A percentile compares a stretch with the other conserved stretches of the same genome.
Evolutionary conservation across 2,329 filamentous ascomycete genomes (phyloP).

Genomic region (Grosmannia penicillata): DNA sequence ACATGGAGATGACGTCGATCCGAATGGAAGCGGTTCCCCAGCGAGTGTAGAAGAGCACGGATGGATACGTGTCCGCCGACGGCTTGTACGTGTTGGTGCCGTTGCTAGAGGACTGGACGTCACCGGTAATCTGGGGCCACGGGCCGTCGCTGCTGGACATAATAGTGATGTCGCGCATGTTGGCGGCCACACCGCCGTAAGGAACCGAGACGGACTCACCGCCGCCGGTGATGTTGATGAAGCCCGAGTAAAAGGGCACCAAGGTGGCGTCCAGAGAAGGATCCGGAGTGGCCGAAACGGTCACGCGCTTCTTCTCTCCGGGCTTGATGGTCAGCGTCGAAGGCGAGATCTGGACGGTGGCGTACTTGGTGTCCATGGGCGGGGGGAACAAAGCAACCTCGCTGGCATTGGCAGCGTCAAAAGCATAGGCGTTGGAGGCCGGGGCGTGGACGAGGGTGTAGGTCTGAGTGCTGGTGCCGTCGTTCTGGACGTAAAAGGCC

Average conservation of each 20-base stretch:
- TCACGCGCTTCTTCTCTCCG: conserved; percentile 22
- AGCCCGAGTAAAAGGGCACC: conserved; percentile 33
- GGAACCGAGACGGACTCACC: conserved; percentile 22
- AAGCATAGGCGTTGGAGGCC: conserved; percentile 39
- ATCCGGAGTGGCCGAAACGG: conserved; percentile 29
- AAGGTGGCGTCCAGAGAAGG: conserved; percentile 20
- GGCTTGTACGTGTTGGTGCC: neutral
- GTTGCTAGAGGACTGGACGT: neutral
- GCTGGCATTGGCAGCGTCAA: conserved; percentile 12
- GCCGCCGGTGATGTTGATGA: conserved; percentile 28
- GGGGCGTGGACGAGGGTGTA: conserved; percentile 36
- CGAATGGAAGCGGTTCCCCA: neutral
- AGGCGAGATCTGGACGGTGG: conserved; percentile 13
- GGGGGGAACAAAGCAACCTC: conserved; percentile 9
- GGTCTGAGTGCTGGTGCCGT: conserved; percentile 28
- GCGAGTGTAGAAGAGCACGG: neutral
- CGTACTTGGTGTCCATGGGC: conserved; percentile 18
- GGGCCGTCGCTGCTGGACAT: neutral
- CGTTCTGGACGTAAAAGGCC: conserved; percentile 42
- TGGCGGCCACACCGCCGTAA: conserved; percentile 24
- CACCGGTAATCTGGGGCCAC: neutral
- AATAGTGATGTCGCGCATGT: conserved; percentile 14
- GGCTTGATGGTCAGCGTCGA: neutral
- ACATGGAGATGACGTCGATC: neutral
- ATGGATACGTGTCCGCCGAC: neutral